phyloP scores from a whole-genome alignment of 2,329 filamentous ascomycete genomes.

The Cadophora malorum region DNA sequence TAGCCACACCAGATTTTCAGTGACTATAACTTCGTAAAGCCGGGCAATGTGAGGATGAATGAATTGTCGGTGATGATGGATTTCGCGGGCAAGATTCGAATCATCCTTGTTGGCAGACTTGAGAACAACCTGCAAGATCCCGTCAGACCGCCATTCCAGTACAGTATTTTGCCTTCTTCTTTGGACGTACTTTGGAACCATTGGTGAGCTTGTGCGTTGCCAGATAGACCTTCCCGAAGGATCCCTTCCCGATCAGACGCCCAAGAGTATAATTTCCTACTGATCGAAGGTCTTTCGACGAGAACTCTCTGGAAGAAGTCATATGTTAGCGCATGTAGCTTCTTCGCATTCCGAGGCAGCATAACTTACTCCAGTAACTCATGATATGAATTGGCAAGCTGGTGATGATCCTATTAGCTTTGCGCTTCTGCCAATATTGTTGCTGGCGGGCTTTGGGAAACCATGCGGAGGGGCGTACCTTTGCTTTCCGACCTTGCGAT shows the following conservation, averaged over 20 bases:
- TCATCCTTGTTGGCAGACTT: slow-evolving; percentile 98
- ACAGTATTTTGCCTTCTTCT: background rate
- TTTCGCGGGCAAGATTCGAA: slow-evolving; percentile 93
- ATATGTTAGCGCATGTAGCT: slow-evolving; percentile 34
- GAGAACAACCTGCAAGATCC: slow-evolving; percentile 78
- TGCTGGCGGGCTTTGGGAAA: background rate
- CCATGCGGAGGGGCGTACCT: slow-evolving; percentile 49
- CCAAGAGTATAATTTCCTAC: slow-evolving; percentile 96
- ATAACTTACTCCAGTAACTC: slow-evolving; percentile 85
- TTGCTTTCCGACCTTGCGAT: slow-evolving; percentile 65
- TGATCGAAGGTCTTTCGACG: slow-evolving; percentile 84
- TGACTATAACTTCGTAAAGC: slow-evolving; percentile 97
- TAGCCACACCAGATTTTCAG: slow-evolving; percentile 92
- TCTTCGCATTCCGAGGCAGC: background rate
- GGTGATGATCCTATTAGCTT: slow-evolving; percentile 47
- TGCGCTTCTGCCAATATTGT: slow-evolving; percentile 31
- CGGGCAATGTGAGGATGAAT: slow-evolving; percentile 96
- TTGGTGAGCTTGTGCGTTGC: slow-evolving; percentile 97
- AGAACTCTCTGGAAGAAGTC: slow-evolving; percentile 76
- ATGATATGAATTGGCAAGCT: slow-evolving; percentile 98
- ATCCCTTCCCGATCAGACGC: slow-evolving; percentile 92
- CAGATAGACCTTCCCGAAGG: slow-evolving; percentile 97
- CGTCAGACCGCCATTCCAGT: slow-evolving; percentile 25
- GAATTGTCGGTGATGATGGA: slow-evolving; percentile 98
- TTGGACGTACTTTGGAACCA: slow-evolving; percentile 80